Base-by-base conservation (phyloP, 495 filamentous ascomycete genomes). In the Talaromyces stipitatus region DNA sequence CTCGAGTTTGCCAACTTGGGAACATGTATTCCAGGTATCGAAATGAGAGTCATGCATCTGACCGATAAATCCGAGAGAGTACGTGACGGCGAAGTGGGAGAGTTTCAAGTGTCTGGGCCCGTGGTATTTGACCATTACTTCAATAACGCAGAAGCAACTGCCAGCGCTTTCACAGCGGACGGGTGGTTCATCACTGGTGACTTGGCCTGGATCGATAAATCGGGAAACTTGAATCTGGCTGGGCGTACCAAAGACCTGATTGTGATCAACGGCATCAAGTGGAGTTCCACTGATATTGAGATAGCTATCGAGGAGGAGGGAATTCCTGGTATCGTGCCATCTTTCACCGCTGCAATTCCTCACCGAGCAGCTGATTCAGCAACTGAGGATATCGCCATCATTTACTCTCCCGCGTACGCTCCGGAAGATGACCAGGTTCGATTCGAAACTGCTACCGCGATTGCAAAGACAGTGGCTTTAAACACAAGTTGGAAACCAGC, bases 151-250 rank as follows among this genome's bases (percentile, higher is more conserved):
- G 74, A 79, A 32, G 79, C 79, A 1, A 91, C 87, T 1, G 72
- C 69, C 4, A 78, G 85, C 18, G 78, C 87, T 0, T 81, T 92
- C 29, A 87, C 84, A 0, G 30, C 57, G 0, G 89, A 94, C 59
- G 88, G 88, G 2, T 96, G 83, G 72, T 94, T 94, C 73, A 89
- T 84, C 62, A 94, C 90, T 1, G 91, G 91, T 0, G 91, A 96
- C 62, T 74, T 86, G 41, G 85, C 79, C 14, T 75, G 74, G 24
- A 72, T 82, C 16, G 85, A 88, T 63, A 62, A 70, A 11, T 64
- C 78, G 14, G 82, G 84, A 3, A 76, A 82, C 58, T 74, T 85
- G 51, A 74, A 71, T 59, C 74, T 85, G 30, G 69, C 66, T 8
- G 82, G 82, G 9, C 71, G 81, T 23, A 62, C 72, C 32, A 84